Base-by-base conservation (phyloP, 306 rosid genomes). In the Vigna unguiculata region DNA sequence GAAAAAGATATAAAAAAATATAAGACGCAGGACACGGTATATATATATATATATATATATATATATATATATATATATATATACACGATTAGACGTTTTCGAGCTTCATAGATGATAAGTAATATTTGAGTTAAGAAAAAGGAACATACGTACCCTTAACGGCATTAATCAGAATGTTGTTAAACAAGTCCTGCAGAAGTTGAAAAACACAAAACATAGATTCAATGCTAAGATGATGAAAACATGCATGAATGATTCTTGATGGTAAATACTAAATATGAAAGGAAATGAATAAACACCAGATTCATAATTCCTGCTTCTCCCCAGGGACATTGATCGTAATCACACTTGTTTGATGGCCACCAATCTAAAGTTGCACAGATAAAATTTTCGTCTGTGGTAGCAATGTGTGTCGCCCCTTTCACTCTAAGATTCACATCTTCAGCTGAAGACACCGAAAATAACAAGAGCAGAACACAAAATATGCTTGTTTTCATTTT, bases 341-440 rank as follows among this genome's bases (percentile, higher is more conserved):
- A 86, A 32, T 91, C 88, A 71, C 92, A 89, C 58, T 91, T 89
- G 3, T 78, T 17, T 41, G 71, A 0, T n/a, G 93, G 97, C 93
- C 97, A 91, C 91, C 90, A 89, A 54, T 89, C 92, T 6, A 91
- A 10, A 49, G 97, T 87, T 36, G 92, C 93, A 84, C 97, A 91
- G 1, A 87, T 58, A 62, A 89, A 91, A 43, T 82, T 84, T 2
- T 86, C 81, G 53, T 91, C 92, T 28, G 89, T 89, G 7, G 15
- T 70, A 34, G 87, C 90, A 74, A 84, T 83, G 13, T 59, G 47
- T 41, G 86, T 85, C 20, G 75, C 84, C 13, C 82, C 83, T 48
- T 75, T 36, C n/a, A 91, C 80, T 1, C 11, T 77, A 21, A 91
- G 81, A 2, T 57, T 67, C 6, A 84, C 82, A 17, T 84, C 30